Base-by-base conservation (phyloP, 139 green algal genomes). In the Volvox africanus region DNA sequence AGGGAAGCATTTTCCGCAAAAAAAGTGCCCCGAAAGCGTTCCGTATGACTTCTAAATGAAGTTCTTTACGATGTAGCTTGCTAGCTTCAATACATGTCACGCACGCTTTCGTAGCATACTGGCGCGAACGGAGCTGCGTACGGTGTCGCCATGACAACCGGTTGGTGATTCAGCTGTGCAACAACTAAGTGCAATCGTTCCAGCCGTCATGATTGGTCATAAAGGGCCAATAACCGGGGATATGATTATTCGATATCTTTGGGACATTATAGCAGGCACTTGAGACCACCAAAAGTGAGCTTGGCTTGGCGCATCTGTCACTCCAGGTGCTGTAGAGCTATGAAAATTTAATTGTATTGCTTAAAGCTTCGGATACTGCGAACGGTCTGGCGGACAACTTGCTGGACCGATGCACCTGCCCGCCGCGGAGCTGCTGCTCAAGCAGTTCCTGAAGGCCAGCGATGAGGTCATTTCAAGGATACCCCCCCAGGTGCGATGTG, bases 361-460 rank as follows among this genome's bases (percentile, higher is more conserved):
- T 79, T 79, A 21, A 79, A 79, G 71, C 71, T 79, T 32, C 32
- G 2, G 26, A 79, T 30, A 79, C 14, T 32, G 71, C 26, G 35
- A 35, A 28, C 26, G 26, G 22, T 32, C 71, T 20, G 71, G 71
- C 20, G 71, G 24, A 75, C 67, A 75, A 55, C 67, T 28, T 75
- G 71, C 28, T 35, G 71, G 35, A 67, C 21, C 78, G 36, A 87
- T 87, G 61, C 61, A 87, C 30, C n/a, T 87, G 81, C 92, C 78
- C 0, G 82, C 88, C 11, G 55, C 88, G n/a, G 88, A 93, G 50
- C 84, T 93, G 62, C 80, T 95, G 73, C 85, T 95, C 1, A 91
- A 93, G 69, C 80, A 93, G 67, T 95, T 93, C 80, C 44, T 92
- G 24, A 69, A 73, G 12, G 62, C 93, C 20, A 86, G 82, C 0